Evolutionary conservation across 257 asterid genomes (phyloP).

Genomic region (Ilex aquifolium): DNA sequence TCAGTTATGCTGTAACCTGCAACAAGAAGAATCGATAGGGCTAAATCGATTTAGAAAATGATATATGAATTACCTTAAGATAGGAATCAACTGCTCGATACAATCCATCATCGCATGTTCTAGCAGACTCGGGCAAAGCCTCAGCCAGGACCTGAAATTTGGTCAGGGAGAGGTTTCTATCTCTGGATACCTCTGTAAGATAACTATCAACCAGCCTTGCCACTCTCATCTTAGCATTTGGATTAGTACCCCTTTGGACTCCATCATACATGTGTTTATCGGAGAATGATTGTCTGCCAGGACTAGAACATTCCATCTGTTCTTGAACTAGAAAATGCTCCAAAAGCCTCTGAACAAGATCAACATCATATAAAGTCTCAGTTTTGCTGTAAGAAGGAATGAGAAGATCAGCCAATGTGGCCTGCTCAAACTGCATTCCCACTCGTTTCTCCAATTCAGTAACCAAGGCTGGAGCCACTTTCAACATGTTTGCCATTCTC

Average conservation of each 20-base stretch:
- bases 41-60: no score
- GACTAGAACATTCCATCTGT: slow-evolving; percentile 69
- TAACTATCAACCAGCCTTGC: slow-evolving; percentile 92
- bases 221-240: slow-evolving; percentile 78
- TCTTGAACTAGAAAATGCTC: slow-evolving; percentile 93
- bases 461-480: not conserved
- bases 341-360: slow-evolving; percentile 84
- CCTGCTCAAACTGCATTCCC: not conserved
- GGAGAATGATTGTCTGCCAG: slow-evolving; percentile 48
- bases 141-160: slow-evolving; percentile 90
- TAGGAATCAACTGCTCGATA: slow-evolving; percentile 92
- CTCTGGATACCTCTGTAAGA: slow-evolving; percentile 88
- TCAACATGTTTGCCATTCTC: not conserved
- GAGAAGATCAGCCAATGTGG: slow-evolving; percentile 43
- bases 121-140: slow-evolving; percentile 85
- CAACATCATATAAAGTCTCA: slow-evolving; percentile 72
- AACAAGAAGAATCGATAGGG: no score
- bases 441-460: not conserved
- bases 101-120: slow-evolving; percentile 82
- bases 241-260: slow-evolving; percentile 37
- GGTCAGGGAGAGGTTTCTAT: slow-evolving; percentile 59
- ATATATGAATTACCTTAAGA: slow-evolving; percentile 53
- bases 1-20: no score
- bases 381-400: slow-evolving; percentile 60
- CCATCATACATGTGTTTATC: slow-evolving; percentile 50